Conservation (phyloP, 2,329 filamentous ascomycete species). For the Fusarium solani-melongenae region DNA sequence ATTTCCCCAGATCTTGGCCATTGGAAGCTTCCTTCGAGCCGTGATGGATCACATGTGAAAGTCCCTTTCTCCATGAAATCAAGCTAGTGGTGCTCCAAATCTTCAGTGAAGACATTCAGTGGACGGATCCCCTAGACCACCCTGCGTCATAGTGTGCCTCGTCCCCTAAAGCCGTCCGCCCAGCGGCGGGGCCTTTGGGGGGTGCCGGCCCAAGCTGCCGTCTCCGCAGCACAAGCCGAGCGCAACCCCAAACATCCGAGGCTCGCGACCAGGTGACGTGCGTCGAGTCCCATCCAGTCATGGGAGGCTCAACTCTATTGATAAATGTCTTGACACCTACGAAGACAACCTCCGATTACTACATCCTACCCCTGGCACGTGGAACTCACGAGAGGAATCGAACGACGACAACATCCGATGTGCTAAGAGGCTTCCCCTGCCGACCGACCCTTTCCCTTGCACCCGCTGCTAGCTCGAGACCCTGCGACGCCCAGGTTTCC, state of each 20-base stretch:
- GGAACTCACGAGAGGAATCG: constrained; percentile 8
- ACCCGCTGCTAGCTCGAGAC: not conserved
- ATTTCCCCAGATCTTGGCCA: constrained; percentile 37
- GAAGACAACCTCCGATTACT: not conserved
- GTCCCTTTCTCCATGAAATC: not conserved
- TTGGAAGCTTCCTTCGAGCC: constrained; percentile 8
- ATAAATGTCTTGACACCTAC: constrained; percentile 16
- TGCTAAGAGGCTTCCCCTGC: constrained; percentile 8
- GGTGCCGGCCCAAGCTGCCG: constrained; percentile 11
- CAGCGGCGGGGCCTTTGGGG: constrained; percentile 3
- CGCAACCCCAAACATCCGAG: constrained; percentile 33
- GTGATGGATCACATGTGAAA: constrained; percentile 34
- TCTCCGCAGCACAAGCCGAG: constrained; percentile 40
- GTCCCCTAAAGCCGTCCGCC: constrained; percentile 6
- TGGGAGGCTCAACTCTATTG: constrained; percentile 24
- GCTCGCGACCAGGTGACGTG: constrained; percentile 35
- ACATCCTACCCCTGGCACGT: constrained; percentile 1
- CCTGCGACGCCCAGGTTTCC: constrained; percentile 16
- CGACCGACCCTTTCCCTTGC: constrained; percentile 2
- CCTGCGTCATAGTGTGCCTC: constrained; percentile 32
- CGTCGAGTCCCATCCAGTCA: constrained; percentile 5
- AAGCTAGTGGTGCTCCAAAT: constrained; percentile 8
- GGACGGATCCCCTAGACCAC: constrained; percentile 1
- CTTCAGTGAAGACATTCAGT: constrained; percentile 5
- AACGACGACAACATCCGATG: constrained; percentile 30